Evolutionary conservation across 2,329 filamentous ascomycete species (phyloP).

Genomic region (Diaporthe vaccinii): DNA sequence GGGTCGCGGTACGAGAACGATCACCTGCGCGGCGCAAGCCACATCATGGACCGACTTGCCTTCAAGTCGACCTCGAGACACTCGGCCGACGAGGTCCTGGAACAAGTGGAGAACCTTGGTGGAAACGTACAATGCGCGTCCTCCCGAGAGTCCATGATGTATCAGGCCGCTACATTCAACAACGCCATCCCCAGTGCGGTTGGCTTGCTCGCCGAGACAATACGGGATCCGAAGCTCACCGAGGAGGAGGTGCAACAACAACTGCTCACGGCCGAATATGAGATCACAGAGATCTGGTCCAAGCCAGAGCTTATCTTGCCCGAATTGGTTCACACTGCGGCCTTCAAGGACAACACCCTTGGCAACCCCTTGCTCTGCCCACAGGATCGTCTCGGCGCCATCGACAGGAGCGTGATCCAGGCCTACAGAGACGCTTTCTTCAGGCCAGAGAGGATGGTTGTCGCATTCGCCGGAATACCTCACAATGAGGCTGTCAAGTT

Average conservation of each 20-base stretch:
- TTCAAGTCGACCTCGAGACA: slow-evolving; percentile 88
- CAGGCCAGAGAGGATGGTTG: slow-evolving; percentile 89
- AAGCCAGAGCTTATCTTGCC: slow-evolving; percentile 97
- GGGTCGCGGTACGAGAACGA: slow-evolving; percentile 94
- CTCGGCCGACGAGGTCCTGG: slow-evolving; percentile 86
- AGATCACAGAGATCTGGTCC: slow-evolving; percentile 97
- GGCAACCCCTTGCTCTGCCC: slow-evolving; percentile 95
- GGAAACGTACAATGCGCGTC: slow-evolving; percentile 98
- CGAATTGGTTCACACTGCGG: slow-evolving; percentile 94
- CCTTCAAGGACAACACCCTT: slow-evolving; percentile 95
- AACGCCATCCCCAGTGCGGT: slow-evolving; percentile 86
- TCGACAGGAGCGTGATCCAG: slow-evolving; percentile 80
- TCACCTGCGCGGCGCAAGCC: slow-evolving; percentile 87
- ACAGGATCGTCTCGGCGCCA: slow-evolving; percentile 81
- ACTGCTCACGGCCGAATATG: slow-evolving; percentile 91
- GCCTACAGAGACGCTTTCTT: slow-evolving; percentile 88
- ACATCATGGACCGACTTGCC: slow-evolving; percentile 94
- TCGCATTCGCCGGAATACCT: slow-evolving; percentile 93
- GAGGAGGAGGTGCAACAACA: slow-evolving; percentile 90
- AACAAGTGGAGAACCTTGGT: slow-evolving; percentile 87
- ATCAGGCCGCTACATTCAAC: slow-evolving; percentile 98
- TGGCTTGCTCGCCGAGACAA: slow-evolving; percentile 90
- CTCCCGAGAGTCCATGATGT: slow-evolving; percentile 96
- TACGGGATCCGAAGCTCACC: slow-evolving; percentile 86
- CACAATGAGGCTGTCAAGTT: slow-evolving; percentile 85